Percentiles rank a stretch among this genome's conserved stretches.
Evolutionary conservation across 768 basidiomycete species (phyloP).

Genomic region (Udeniomyces megalosporus): DNA sequence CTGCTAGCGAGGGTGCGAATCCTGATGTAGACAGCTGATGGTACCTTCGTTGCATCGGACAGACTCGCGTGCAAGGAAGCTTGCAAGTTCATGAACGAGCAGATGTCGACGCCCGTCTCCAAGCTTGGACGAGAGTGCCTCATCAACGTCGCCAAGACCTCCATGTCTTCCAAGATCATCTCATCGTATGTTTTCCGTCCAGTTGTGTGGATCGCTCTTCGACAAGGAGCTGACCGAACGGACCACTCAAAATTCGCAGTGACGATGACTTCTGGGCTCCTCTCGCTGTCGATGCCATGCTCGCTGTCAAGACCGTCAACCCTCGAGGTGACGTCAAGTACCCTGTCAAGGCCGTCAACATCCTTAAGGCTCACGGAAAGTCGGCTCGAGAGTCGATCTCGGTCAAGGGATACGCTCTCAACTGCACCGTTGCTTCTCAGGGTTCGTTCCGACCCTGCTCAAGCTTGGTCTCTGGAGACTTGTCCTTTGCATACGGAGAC

Average conservation of each 20-base stretch:
- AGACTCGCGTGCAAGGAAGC: conserved; percentile 86
- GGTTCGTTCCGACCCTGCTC: conserved; percentile 39
- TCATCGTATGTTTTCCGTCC: conserved; percentile 79
- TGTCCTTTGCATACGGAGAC: no score
- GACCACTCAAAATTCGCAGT: conserved; percentile 32
- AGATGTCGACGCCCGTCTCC: conserved; percentile 87
- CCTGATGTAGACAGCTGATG: neutral
- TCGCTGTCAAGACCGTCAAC: conserved; percentile 88
- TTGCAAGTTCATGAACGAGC: conserved; percentile 94
- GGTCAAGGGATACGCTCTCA: conserved; percentile 90
- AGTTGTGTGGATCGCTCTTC: no score
- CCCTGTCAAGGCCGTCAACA: conserved; percentile 97
- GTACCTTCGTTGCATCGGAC: neutral
- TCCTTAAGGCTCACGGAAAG: conserved; percentile 91
- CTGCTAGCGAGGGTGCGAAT: no score
- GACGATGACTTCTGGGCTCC: conserved; percentile 97
- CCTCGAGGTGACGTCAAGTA: conserved; percentile 90
- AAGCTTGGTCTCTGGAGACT: neutral
- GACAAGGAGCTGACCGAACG: neutral
- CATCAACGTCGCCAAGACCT: conserved; percentile 92
- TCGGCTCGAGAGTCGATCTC: conserved; percentile 88
- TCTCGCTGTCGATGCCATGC: conserved; percentile 97
- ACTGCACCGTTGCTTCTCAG: conserved; percentile 97
- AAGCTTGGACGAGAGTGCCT: conserved; percentile 76
- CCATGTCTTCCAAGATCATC: conserved; percentile 97